These are phyloP conservation scores for Populus hybrid DNA, from an alignment of 441 rosid genomes.

Conservation along the genomic window DNA sequence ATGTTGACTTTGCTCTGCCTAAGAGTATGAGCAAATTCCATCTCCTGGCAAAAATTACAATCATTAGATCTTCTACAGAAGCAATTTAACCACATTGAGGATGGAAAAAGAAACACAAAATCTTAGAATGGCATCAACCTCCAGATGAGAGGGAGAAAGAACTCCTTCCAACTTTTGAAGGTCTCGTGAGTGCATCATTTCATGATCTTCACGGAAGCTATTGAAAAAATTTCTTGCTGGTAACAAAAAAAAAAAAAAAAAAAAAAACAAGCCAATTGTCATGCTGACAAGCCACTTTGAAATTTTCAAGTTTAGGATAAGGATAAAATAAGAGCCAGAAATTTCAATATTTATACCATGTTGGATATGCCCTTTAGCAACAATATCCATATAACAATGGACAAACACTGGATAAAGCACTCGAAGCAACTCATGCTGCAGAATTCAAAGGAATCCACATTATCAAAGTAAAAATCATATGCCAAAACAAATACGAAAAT, in stretches of 20 bases:
- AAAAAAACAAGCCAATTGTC: conserved; percentile 7
- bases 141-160: conserved; percentile 88
- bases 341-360: conserved; percentile 57
- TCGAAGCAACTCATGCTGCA: conserved; percentile 93
- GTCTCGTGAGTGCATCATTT: conserved; percentile 78
- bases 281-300: not conserved
- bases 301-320: not conserved
- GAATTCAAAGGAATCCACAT: conserved; percentile 16
- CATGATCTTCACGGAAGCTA: conserved; percentile 88
- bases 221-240: conserved; percentile 82
- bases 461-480: not conserved
- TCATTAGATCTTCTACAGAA: conserved; percentile 1
- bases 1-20: conserved; percentile 86
- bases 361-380: conserved; percentile 80
- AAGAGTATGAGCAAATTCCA: conserved; percentile 94
- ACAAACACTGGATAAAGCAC: conserved; percentile 95
- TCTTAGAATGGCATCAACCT: conserved; percentile 44
- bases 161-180: conserved; percentile 96
- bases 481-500: not conserved
- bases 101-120: not conserved
- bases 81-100: not conserved
- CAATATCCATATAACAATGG: conserved; percentile 93
- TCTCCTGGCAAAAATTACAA: conserved; percentile 54
- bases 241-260: conserved; percentile 11
- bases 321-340: not conserved